Percentiles rank a stretch among this genome's conserved stretches.
These are phyloP conservation scores for Dictyostelium brefeldianum DNA, from an alignment of 78 protist species.

Conservation along the genomic window DNA sequence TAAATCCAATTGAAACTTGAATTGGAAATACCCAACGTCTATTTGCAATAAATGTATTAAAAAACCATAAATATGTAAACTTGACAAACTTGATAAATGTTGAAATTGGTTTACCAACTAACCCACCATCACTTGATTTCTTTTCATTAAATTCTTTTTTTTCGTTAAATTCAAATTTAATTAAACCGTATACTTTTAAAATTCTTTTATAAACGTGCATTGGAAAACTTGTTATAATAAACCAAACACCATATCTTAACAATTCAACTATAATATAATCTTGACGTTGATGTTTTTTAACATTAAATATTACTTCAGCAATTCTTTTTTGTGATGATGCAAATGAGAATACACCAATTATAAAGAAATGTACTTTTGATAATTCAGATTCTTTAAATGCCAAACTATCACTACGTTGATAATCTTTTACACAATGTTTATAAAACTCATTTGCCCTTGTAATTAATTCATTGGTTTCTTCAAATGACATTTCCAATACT, in stretches of 20 bases:
- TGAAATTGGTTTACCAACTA: not conserved
- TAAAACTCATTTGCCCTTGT: conserved; percentile 7
- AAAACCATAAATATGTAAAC: not conserved
- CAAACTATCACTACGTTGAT: conserved; percentile 16
- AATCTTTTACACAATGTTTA: conserved; percentile 27
- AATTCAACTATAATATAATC: conserved; percentile 9
- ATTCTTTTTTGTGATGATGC: conserved; percentile 26
- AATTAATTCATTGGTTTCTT: conserved; percentile 63
- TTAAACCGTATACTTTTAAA: not conserved
- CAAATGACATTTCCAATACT: conserved; percentile 30
- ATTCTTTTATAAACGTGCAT: not conserved
- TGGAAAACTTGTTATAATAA: conserved; percentile 31
- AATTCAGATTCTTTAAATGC: conserved; percentile 29
- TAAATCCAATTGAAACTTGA: conserved; percentile 29
- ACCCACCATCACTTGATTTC: not conserved
- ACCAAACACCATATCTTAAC: conserved; percentile 23
- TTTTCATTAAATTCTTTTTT: not conserved
- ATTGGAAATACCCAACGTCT: conserved; percentile 69
- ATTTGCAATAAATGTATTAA: conserved; percentile 27
- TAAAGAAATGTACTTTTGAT: conserved; percentile 59
- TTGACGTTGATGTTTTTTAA: conserved; percentile 5
- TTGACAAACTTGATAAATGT: not conserved
- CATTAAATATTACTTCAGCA: not conserved
- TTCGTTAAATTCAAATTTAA: not conserved
- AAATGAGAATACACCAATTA: conserved; percentile 52